Percentiles rank a stretch among this genome's conserved stretches.
Evolutionary conservation across 768 basidiomycete species (phyloP).

Genomic region (Clathrus columnatus): DNA sequence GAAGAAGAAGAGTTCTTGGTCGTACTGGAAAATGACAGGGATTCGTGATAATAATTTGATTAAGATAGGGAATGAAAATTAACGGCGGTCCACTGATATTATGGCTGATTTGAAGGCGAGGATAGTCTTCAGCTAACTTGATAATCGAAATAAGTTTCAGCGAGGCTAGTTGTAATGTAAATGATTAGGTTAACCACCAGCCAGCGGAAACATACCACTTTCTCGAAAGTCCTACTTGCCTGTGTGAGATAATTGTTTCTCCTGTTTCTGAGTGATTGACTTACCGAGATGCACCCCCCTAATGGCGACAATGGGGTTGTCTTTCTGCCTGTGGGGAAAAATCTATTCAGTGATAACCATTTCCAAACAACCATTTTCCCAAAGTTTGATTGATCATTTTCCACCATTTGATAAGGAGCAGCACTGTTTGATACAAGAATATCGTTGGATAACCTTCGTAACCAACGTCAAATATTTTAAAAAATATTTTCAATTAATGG

Average conservation of each 20-base stretch:
- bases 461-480: not conserved
- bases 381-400: slow-evolving; percentile 21
- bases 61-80: slow-evolving; percentile 35
- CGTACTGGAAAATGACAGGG: slow-evolving; percentile 4
- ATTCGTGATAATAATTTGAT: slow-evolving; percentile 20
- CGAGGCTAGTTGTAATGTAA: slow-evolving; percentile 36
- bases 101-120: slow-evolving; percentile 34
- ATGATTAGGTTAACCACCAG: not conserved
- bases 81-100: slow-evolving; percentile 44
- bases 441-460: slow-evolving; percentile 47
- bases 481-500: not conserved
- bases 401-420: slow-evolving; percentile 19
- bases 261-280: slow-evolving; percentile 16
- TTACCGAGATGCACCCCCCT: slow-evolving; percentile 54
- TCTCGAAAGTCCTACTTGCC: slow-evolving; percentile 62
- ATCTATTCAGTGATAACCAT: slow-evolving; percentile 60
- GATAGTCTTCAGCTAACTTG: slow-evolving; percentile 29
- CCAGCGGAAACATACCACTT: slow-evolving; percentile 45
- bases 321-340: slow-evolving; percentile 41
- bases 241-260: not conserved
- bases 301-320: slow-evolving; percentile 27
- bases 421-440: slow-evolving; percentile 25
- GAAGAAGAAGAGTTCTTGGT: not conserved
- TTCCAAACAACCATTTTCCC: slow-evolving; percentile 55
- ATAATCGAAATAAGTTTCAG: slow-evolving; percentile 52